These are phyloP conservation scores for Penicillium robsamsonii DNA, from an alignment of 495 filamentous ascomycete species.

Conservation along the genomic window DNA sequence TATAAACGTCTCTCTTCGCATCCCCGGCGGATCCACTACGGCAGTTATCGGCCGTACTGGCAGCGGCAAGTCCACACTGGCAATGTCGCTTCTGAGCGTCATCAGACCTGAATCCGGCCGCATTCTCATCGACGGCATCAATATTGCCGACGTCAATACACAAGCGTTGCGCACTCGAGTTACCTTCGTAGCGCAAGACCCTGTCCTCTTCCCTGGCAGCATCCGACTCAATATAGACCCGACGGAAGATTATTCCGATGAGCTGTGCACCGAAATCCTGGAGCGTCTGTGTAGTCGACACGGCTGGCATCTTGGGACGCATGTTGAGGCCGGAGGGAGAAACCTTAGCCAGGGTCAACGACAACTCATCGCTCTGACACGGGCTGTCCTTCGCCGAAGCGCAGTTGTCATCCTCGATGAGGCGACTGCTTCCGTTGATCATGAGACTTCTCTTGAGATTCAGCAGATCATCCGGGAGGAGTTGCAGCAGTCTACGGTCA, in stretches of 20 bases:
- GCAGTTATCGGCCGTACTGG: slow-evolving; percentile 63
- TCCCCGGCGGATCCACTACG: slow-evolving; percentile 70
- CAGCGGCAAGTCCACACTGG: slow-evolving; percentile 66
- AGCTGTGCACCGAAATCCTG: slow-evolving; percentile 51
- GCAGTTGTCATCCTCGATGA: slow-evolving; percentile 67
- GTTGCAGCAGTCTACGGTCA: slow-evolving; percentile 73
- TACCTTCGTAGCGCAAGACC: slow-evolving; percentile 65
- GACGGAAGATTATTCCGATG: slow-evolving; percentile 44
- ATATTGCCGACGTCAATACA: slow-evolving; percentile 57
- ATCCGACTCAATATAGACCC: slow-evolving; percentile 60
- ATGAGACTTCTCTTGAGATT: slow-evolving; percentile 71
- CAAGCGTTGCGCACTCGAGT: slow-evolving; percentile 58
- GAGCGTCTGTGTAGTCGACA: slow-evolving; percentile 50
- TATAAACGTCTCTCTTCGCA: slow-evolving; percentile 58
- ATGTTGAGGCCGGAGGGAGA: slow-evolving; percentile 56
- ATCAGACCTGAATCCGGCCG: slow-evolving; percentile 51
- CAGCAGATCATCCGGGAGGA: slow-evolving; percentile 75
- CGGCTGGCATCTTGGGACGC: slow-evolving; percentile 52
- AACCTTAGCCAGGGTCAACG: slow-evolving; percentile 62
- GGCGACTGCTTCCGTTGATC: slow-evolving; percentile 84
- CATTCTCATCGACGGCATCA: slow-evolving; percentile 59
- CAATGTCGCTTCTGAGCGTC: slow-evolving; percentile 60
- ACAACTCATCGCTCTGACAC: slow-evolving; percentile 58
- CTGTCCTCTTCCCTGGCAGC: slow-evolving; percentile 60
- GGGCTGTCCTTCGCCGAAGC: slow-evolving; percentile 58